Evolutionary conservation across 1,284 basidiomycete genomes (phyloP).

Genomic region (Puccinia hordei): DNA sequence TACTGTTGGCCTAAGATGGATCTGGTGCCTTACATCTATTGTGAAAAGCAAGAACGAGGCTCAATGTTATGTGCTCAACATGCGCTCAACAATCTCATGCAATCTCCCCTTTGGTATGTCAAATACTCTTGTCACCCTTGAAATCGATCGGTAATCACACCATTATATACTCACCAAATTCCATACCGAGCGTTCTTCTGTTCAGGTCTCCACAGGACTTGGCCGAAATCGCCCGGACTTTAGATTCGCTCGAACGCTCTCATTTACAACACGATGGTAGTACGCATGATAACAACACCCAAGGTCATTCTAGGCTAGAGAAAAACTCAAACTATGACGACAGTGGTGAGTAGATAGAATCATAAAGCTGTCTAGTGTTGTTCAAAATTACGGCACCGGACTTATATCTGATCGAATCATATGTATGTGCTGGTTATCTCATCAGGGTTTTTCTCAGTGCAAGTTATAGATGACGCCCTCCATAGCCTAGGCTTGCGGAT

Average conservation of each 20-base stretch:
- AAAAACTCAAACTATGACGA: slow-evolving; percentile 43
- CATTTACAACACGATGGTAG: slow-evolving; percentile 51
- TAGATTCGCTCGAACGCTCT: slow-evolving; percentile 63
- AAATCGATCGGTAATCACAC: slow-evolving; percentile 37
- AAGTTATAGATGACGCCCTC: slow-evolving; percentile 66
- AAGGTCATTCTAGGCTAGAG: neutral
- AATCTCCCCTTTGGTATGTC: slow-evolving; percentile 60
- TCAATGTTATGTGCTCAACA: slow-evolving; percentile 85
- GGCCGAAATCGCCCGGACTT: slow-evolving; percentile 72
- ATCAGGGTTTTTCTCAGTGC: slow-evolving; percentile 80
- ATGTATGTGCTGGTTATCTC: neutral
- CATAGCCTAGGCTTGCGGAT: slow-evolving; percentile 79
- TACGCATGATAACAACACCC: neutral
- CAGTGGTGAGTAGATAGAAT: slow-evolving; percentile 34
- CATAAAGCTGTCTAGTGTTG: neutral
- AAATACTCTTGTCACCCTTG: neutral
- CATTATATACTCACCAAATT: slow-evolving; percentile 43
- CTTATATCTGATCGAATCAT: neutral
- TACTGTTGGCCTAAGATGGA: slow-evolving; percentile 33
- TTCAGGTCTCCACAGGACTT: slow-evolving; percentile 76
- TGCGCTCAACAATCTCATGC: slow-evolving; percentile 75
- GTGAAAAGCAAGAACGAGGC: slow-evolving; percentile 65
- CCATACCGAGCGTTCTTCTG: slow-evolving; percentile 63
- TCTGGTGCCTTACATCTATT: slow-evolving; percentile 58
- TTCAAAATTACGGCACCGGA: neutral